A percentile compares a stretch with the other conserved stretches of the same genome.
These are phyloP conservation scores for Irpex rosettiformis DNA, from an alignment of 1,284 basidiomycete species.

Conservation along the genomic window DNA sequence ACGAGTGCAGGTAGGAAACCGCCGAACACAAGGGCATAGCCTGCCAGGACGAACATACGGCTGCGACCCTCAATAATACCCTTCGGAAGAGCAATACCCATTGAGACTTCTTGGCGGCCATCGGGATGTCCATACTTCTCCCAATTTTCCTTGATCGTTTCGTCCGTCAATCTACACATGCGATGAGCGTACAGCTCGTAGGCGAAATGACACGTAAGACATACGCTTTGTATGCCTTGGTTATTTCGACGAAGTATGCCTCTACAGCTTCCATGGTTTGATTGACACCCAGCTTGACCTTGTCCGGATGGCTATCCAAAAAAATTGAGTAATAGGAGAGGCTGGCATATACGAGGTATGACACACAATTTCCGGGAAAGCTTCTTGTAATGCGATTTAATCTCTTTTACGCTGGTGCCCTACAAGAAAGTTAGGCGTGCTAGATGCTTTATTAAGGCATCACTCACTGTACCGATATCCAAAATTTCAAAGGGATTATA, in stretches of 20 bases:
- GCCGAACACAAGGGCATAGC: constrained; percentile 88
- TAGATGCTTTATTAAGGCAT: not conserved
- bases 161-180: constrained; percentile 78
- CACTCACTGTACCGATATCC: constrained; percentile 66
- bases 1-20: constrained; percentile 85
- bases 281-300: constrained; percentile 81
- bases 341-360: not conserved
- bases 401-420: constrained; percentile 82
- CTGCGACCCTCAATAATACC: constrained; percentile 95
- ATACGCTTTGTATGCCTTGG: constrained; percentile 97
- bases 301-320: constrained; percentile 86
- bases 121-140: constrained; percentile 95
- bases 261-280: constrained; percentile 90
- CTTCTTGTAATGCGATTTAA: constrained; percentile 95
- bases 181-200: not conserved
- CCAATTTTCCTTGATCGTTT: constrained; percentile 89
- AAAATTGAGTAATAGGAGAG: not conserved
- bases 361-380: constrained; percentile 87
- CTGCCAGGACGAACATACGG: constrained; percentile 85
- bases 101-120: constrained; percentile 90
- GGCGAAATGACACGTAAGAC: constrained; percentile 23
- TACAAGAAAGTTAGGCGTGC: constrained; percentile 22
- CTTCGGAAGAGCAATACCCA: constrained; percentile 93
- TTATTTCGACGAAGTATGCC: constrained; percentile 87
- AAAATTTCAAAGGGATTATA: constrained; percentile 97